These are phyloP conservation scores for Hygrophoropsis aurantiaca DNA, from an alignment of 768 basidiomycete species.

Conservation along the genomic window DNA sequence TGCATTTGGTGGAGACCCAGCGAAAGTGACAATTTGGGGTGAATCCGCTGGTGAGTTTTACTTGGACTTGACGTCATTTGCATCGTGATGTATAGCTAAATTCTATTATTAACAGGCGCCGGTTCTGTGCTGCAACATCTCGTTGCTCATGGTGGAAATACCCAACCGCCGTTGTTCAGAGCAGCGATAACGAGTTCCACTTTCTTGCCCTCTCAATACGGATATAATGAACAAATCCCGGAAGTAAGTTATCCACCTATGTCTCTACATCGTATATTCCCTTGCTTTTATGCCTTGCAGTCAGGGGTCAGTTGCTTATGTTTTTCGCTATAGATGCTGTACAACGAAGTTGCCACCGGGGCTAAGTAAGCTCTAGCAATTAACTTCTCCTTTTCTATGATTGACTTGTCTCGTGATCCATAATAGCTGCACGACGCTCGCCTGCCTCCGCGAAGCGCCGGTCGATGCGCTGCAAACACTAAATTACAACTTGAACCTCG, in stretches of 20 bases:
- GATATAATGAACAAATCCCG: conserved; percentile 41
- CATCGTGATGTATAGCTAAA: neutral
- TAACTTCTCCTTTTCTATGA: too few species aligned
- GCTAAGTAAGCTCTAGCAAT: conserved; percentile 41
- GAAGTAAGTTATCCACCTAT: conserved; percentile 24
- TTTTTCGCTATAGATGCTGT: conserved; percentile 37
- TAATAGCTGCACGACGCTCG: conserved; percentile 10
- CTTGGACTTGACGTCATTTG: neutral
- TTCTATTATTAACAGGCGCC: conserved; percentile 30
- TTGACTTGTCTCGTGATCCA: too few species aligned
- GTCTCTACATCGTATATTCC: neutral
- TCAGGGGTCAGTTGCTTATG: too few species aligned
- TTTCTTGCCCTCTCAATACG: conserved; percentile 46
- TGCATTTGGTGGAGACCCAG: conserved; percentile 32
- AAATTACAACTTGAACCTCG: conserved; percentile 24
- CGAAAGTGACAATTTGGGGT: conserved; percentile 35
- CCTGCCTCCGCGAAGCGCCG: conserved; percentile 24
- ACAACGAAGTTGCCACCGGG: conserved; percentile 30
- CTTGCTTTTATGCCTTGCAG: too few species aligned
- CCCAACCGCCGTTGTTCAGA: conserved; percentile 43
- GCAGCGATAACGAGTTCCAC: conserved; percentile 45
- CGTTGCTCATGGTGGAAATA: conserved; percentile 45
- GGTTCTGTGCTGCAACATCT: conserved; percentile 52
- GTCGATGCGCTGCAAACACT: conserved; percentile 18
- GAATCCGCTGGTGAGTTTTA: conserved; percentile 21